These are phyloP conservation scores for Umbelopsis vinacea DNA, from an alignment of 192 early-diverging fungal species.

Conservation along the genomic window DNA sequence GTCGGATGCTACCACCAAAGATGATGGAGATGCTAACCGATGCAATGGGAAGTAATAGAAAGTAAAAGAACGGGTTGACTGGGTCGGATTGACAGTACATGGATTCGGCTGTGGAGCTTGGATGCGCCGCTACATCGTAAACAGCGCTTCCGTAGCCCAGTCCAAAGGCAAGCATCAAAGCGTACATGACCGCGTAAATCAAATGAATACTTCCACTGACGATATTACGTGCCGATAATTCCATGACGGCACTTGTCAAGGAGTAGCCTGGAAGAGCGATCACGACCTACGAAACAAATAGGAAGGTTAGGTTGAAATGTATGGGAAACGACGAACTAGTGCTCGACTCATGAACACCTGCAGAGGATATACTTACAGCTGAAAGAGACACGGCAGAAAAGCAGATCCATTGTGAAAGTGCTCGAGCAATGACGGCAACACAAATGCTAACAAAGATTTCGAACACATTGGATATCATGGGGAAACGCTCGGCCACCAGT, in stretches of 20 bases:
- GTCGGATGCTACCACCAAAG: constrained; percentile 58
- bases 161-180: constrained; percentile 79
- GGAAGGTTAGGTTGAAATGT: neutral
- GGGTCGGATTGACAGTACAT: constrained; percentile 30
- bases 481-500: constrained; percentile 63
- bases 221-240: constrained; percentile 86
- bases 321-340: too few species aligned
- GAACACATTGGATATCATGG: constrained; percentile 71
- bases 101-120: constrained; percentile 9
- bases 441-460: constrained; percentile 70
- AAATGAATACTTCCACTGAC: constrained; percentile 86
- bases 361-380: constrained; percentile 38
- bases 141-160: constrained; percentile 52
- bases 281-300: constrained; percentile 36
- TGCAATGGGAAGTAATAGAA: constrained; percentile 47
- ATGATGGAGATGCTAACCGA: constrained; percentile 53
- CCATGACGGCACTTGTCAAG: constrained; percentile 85
- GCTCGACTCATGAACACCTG: too few species aligned
- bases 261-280: constrained; percentile 74
- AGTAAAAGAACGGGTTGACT: constrained; percentile 44
- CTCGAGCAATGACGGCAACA: constrained; percentile 62
- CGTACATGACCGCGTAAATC: constrained; percentile 78
- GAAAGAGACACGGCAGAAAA: constrained; percentile 65
- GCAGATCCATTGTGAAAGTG: constrained; percentile 64
- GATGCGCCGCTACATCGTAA: constrained; percentile 30